Evolutionary conservation across 2,329 filamentous ascomycete species (phyloP), one percentile per base, ranked within the genome.

Genomic region (Kalmusia sp.): DNA sequence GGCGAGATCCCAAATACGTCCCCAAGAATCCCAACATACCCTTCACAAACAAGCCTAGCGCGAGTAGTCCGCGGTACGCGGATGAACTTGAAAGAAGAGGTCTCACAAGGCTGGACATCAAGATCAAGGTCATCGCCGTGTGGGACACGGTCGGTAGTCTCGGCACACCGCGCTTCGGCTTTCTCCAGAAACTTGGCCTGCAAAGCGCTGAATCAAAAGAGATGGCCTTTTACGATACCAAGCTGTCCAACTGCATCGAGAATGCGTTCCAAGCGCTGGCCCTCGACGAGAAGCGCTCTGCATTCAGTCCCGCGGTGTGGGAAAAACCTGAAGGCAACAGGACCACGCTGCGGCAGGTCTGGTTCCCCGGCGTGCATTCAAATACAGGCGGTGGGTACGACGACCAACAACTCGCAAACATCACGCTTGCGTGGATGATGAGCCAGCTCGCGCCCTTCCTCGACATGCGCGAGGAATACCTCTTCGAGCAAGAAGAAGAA

Each of bases 381-480:
- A 81, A 83, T 50, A 69, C 83, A 2, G 82, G 82, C 3, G 82
- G 82, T 22, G 79, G 80, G 0, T 78, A 76, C 35, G 71, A 73
- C 47, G 71, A 73, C 33, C 64, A 69, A 55, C 76, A 82, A 27
- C 73, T 81, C 28, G 76, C 79, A 9, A 80, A 83, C 34, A 82
- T 84, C 24, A 77, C 78, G 4, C 67, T 84, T 1, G 82, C 82
- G 3, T 85, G 82, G 82, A 84, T 85, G 82, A 81, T 84, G 62
- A 76, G 77, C 45, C 80, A 84, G 51, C 66, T 83, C 38, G 71
- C 77, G 47, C 74, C 75, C 1, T 79, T 80, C 38, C 62, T 80
- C 52, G 79, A 81, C 54, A 76, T 82, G 62, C 71, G 80, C 47
- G 68, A 74, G 3, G 76, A 79, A 39, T 81, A 80, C 55, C 54